Base-by-base conservation (phyloP, 805 yeast genomes). In the Kazachstania africana region DNA sequence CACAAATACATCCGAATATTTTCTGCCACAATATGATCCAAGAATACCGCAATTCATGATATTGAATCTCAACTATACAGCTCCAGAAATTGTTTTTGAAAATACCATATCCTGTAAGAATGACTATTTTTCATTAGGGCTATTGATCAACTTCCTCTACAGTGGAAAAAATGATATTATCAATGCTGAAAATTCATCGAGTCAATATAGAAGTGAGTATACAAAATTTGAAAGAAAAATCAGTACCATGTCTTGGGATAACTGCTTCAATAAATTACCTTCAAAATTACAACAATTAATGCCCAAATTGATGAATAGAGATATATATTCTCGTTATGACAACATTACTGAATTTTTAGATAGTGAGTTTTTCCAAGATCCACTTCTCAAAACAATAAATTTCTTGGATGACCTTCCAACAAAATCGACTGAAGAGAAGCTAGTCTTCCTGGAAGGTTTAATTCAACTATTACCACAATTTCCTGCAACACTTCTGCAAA, bases 91-190 rank as follows among this genome's bases (percentile, higher is more conserved):
- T 21, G 62, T 87, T 1, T 44, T 78, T 5, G 84, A 82, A 37
- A 69, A 69, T 33, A 65, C 68, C 15, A 60, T 83, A 3, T 73
- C 71, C 21, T 70, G 71, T 21, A 72, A 73, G 13, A 76, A 80
- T 46, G 99, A 91, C 50, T 68, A 82, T 23, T 91, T 87, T 65
- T 73, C 95, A 0, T 47, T 91, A 8, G 97, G 94, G 1, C 67
- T 82, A 42, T 50, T 91, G 35, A 73, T 85, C 3, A 78, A 68
- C 49, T 76, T 72, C 41, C 54, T 87, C 3, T 87, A 81, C 55
- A 70, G 73, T 9, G 70, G 69, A 12, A 56, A 62, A 5, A 63
- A 66, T 2, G 24, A 9, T 1, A 26, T 80, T 20, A 43, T 71
- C 5, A 55, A 65, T 12, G 64, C 77, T 30, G 65, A 68, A 22